A percentile compares a stretch with the other conserved stretches of the same genome.
Evolutionary conservation across 169 alveolate species (phyloP).

Genomic region (Eimeria necatrix): DNA sequence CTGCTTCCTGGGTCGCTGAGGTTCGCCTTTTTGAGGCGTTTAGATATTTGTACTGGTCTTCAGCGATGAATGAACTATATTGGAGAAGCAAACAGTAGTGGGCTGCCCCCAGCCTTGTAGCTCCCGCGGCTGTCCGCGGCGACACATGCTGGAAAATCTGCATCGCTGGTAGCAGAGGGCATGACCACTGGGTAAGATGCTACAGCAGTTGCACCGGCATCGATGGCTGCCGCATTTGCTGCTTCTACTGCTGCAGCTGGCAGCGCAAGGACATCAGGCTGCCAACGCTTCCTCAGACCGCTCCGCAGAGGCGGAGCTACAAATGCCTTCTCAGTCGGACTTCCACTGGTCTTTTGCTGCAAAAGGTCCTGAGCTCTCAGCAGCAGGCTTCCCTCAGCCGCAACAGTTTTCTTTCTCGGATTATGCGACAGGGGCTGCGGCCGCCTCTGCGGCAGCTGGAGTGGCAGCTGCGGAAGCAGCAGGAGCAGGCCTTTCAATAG

Average conservation of each 20-base stretch:
- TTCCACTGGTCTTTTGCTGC: too few relatives aligned
- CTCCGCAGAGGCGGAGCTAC: too few relatives aligned
- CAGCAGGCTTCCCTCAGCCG: neutral
- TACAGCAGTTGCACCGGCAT: neutral
- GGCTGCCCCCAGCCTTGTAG: neutral
- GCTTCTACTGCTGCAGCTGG: constrained; percentile 7
- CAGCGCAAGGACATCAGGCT: neutral
- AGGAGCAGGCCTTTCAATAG: neutral
- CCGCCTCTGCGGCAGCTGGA: constrained; percentile 23
- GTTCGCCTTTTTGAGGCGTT: neutral
- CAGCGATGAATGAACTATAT: neutral
- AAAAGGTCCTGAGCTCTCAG: neutral
- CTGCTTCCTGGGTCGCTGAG: neutral
- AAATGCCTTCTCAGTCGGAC: too few relatives aligned
- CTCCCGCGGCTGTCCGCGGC: neutral
- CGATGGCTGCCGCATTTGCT: neutral
- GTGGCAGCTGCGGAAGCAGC: neutral
- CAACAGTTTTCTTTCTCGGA: neutral
- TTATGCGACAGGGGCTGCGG: neutral
- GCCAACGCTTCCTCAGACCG: too few relatives aligned
- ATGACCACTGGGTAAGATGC: neutral
- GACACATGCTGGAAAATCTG: neutral
- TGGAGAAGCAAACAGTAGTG: neutral
- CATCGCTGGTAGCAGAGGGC: neutral
- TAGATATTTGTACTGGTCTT: neutral